Evolutionary conservation across 2,329 filamentous ascomycete species (phyloP).

Genomic region (Penicillium griseofulvum): DNA sequence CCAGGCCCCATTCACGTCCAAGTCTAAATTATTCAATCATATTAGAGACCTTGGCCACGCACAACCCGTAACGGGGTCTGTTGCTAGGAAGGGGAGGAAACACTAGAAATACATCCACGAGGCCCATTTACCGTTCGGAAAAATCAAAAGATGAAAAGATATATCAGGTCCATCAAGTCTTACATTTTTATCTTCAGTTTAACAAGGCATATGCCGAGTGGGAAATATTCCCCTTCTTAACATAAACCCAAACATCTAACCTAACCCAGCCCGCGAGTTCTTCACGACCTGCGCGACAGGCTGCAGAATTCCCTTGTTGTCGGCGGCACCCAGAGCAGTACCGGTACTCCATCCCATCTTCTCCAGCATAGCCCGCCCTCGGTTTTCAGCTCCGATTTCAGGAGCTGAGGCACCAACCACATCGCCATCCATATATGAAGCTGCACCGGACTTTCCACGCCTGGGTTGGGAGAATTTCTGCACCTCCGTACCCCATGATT

Average conservation of each 20-base stretch:
- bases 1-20: constrained; percentile 71
- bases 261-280: constrained; percentile 77
- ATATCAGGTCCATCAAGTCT: not conserved
- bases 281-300: constrained; percentile 87
- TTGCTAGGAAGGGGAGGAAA: constrained; percentile 3
- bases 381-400: constrained; percentile 78
- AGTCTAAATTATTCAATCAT: constrained; percentile 71
- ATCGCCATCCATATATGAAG: constrained; percentile 76
- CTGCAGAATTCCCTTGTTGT: constrained; percentile 85
- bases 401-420: constrained; percentile 81
- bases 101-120: not conserved
- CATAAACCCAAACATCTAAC: constrained; percentile 41
- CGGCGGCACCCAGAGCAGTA: constrained; percentile 72
- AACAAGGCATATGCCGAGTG: not conserved
- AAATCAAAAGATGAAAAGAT: not conserved
- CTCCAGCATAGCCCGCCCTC: constrained; percentile 81
- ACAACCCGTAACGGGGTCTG: constrained; percentile 37
- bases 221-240: no score
- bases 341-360: constrained; percentile 97
- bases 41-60: constrained; percentile 65
- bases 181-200: not conserved
- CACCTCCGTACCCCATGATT: constrained; percentile 23
- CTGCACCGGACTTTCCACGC: constrained; percentile 42
- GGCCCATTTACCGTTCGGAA: not conserved
- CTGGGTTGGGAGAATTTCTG: constrained; percentile 25